phyloP scores from a whole-genome alignment of 129 eudicot genomes.

The Centella asiatica region DNA sequence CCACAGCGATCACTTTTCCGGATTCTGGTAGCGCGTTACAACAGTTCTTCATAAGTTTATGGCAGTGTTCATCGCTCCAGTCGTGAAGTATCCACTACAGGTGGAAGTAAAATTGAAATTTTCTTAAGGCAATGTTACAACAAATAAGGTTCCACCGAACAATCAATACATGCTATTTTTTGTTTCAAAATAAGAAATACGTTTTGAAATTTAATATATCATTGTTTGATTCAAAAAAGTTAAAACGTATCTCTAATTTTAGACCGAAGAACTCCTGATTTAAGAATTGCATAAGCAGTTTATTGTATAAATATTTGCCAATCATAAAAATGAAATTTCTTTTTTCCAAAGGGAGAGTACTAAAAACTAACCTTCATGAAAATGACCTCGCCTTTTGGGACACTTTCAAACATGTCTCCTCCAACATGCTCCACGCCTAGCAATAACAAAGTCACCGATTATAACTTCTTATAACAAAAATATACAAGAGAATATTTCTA shows the following conservation, averaged over 20 bases:
- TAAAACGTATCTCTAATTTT: no score
- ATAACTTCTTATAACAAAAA: no score
- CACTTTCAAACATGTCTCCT: conserved; percentile 5
- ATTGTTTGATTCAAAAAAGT: no score
- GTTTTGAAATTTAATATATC: no score
- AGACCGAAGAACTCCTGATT: no score
- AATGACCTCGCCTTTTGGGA: conserved; percentile 4
- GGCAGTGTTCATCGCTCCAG: conserved; percentile 1
- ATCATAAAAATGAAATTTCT: neutral
- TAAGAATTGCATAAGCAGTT: no score
- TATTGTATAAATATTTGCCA: neutral
- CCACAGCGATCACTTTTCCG: conserved; percentile 1
- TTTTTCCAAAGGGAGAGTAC: neutral
- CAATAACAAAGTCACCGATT: no score
- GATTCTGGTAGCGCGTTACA: neutral
- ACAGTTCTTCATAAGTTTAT: neutral
- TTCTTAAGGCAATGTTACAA: no score
- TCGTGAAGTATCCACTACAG: conserved; percentile 6
- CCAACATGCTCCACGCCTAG: conserved; percentile 11
- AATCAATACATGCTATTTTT: no score
- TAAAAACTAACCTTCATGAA: conserved; percentile 10
- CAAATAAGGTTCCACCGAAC: no score
- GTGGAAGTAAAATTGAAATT: no score
- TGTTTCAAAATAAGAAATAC: neutral
- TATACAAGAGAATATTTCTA: no score